phyloP scores from a whole-genome alignment of 2,329 filamentous ascomycete species.

The Alternaria triticimaculans region DNA sequence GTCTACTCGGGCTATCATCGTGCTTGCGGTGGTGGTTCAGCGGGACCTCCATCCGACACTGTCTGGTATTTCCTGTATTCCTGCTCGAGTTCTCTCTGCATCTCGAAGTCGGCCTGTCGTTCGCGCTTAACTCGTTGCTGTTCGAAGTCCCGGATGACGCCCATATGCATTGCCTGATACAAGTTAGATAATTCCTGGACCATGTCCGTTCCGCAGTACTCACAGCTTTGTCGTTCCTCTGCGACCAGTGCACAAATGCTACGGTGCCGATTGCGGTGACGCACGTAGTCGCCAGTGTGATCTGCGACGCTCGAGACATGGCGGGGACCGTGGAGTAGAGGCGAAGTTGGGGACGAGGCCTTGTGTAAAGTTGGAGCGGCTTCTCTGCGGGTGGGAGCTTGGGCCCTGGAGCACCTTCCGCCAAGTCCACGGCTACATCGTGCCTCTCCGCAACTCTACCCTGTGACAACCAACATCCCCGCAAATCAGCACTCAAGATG shows the following conservation, averaged over 20 bases:
- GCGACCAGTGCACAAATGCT: slow-evolving; percentile 86
- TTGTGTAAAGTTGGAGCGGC: slow-evolving; percentile 14
- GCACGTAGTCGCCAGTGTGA: slow-evolving; percentile 81
- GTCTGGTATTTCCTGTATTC: slow-evolving; percentile 90
- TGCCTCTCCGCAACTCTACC: slow-evolving; percentile 28
- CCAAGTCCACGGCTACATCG: slow-evolving; percentile 37
- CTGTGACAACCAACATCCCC: slow-evolving; percentile 27
- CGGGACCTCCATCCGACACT: slow-evolving; percentile 59
- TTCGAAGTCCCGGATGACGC: slow-evolving; percentile 93
- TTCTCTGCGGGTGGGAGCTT: slow-evolving; percentile 38
- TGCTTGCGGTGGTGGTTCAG: slow-evolving; percentile 32
- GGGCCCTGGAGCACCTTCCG: slow-evolving; percentile 30
- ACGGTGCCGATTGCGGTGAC: slow-evolving; percentile 79
- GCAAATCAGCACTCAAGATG: slow-evolving; percentile 31
- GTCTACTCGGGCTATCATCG: slow-evolving; percentile 1
- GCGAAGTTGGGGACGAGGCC: background rate
- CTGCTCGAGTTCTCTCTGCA: slow-evolving; percentile 83
- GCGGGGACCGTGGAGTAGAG: slow-evolving; percentile 6
- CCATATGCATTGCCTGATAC: slow-evolving; percentile 87
- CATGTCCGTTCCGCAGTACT: slow-evolving; percentile 33
- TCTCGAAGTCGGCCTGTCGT: slow-evolving; percentile 90
- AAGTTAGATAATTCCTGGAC: slow-evolving; percentile 13
- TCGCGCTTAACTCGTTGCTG: slow-evolving; percentile 90
- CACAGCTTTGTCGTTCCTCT: slow-evolving; percentile 83
- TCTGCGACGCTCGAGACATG: slow-evolving; percentile 91